phyloP scores from a whole-genome alignment of 139 green algal genomes.

The Deuterostichococcus epilithicus region DNA sequence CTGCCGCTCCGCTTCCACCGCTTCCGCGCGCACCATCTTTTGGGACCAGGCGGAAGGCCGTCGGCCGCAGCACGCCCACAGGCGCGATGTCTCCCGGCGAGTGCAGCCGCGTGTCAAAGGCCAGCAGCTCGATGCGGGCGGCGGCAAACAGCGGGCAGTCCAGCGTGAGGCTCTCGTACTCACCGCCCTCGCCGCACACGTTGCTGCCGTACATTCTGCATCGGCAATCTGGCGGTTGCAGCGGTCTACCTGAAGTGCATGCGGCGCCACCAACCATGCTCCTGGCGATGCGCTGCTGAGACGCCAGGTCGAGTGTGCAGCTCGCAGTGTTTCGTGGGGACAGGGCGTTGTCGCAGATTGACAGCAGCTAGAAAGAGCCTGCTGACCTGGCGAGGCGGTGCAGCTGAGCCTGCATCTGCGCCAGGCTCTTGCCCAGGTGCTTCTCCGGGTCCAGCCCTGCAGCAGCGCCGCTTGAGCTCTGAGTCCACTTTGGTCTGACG shows the following conservation, averaged over 20 bases:
- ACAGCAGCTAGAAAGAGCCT: not conserved
- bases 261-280: too few species aligned
- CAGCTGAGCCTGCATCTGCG: constrained; percentile 53
- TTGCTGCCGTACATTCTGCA: constrained; percentile 71
- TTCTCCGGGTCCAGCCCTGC: constrained; percentile 76
- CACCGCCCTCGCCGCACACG: constrained; percentile 93
- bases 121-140: constrained; percentile 69
- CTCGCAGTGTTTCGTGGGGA: too few species aligned
- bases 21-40: constrained; percentile 36
- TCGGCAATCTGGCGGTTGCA: too few species aligned
- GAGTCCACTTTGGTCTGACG: too few species aligned
- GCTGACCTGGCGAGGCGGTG: constrained; percentile 30
- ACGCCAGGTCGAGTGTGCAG: too few species aligned
- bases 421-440: constrained; percentile 81
- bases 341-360: too few species aligned
- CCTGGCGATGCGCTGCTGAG: too few species aligned
- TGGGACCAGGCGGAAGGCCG: constrained; percentile 64
- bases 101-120: constrained; percentile 33
- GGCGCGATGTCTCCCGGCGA: constrained; percentile 35
- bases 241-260: too few species aligned
- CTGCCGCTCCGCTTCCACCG: too few species aligned
- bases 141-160: constrained; percentile 81
- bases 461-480: constrained; percentile 55
- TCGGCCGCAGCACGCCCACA: constrained; percentile 59
- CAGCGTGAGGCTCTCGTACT: constrained; percentile 95